A percentile compares a stretch with the other conserved stretches of the same genome.
Conservation (phyloP, 371 early-diverging fungal genomes). For the Actinomucor elegans region DNA sequence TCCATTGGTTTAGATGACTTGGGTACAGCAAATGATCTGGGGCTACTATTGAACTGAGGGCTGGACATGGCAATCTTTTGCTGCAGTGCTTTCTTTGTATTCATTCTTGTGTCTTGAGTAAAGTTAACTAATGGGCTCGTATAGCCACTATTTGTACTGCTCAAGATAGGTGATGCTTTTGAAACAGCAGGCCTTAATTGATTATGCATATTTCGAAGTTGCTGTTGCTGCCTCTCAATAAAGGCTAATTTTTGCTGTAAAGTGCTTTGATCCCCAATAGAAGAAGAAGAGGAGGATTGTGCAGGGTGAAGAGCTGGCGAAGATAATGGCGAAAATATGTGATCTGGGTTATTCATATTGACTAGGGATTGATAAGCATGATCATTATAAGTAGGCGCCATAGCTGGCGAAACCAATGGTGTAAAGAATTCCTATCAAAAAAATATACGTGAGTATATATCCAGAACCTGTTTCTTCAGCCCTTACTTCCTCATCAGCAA, state of each 20-base stretch:
- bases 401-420: slow-evolving; percentile 73
- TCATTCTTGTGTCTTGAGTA: neutral
- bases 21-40: slow-evolving; percentile 3
- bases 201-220: slow-evolving; percentile 32
- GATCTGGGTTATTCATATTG: slow-evolving; percentile 21
- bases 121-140: slow-evolving; percentile 7
- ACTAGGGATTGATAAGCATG: slow-evolving; percentile 34
- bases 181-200: slow-evolving; percentile 16
- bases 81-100: slow-evolving; percentile 8
- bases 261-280: slow-evolving; percentile 11
- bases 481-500: slow-evolving; percentile 47
- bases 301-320: slow-evolving; percentile 67
- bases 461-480: slow-evolving; percentile 40
- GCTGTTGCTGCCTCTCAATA: slow-evolving; percentile 54
- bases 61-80: slow-evolving; percentile 18
- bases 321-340: slow-evolving; percentile 64
- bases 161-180: neutral
- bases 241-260: slow-evolving; percentile 45
- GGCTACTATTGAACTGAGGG: slow-evolving; percentile 16
- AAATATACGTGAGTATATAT: neutral
- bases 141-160: slow-evolving; percentile 2
- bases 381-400: slow-evolving; percentile 61
- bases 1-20: slow-evolving; percentile 5
- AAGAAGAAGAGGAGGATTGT: slow-evolving; percentile 14
- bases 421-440: slow-evolving; percentile 58